These are phyloP conservation scores for Dioscorea alata DNA, from an alignment of 106 monocot species.

Conservation along the genomic window DNA sequence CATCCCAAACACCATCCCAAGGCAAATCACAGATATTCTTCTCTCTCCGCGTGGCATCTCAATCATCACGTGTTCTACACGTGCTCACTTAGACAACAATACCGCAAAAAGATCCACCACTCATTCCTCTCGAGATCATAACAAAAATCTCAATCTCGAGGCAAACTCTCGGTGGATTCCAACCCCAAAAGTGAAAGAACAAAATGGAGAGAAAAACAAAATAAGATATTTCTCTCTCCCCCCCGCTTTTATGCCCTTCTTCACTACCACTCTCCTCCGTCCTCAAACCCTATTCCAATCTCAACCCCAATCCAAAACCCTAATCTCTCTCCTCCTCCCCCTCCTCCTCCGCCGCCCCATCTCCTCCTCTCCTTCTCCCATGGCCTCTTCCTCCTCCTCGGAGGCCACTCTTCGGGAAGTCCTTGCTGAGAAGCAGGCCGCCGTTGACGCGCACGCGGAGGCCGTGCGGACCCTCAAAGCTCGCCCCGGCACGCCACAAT, in stretches of 20 bases:
- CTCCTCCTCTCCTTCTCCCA: constrained; percentile 1
- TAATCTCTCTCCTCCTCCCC: constrained; percentile 9
- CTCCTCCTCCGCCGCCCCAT: constrained; percentile 1
- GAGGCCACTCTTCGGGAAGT: constrained; percentile 45
- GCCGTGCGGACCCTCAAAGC: constrained; percentile 55
- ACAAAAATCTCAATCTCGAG: too few relatives aligned
- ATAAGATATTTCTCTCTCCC: neutral
- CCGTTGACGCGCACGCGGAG: constrained; percentile 54
- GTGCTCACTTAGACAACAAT: too few relatives aligned
- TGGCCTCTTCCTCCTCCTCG: constrained; percentile 11
- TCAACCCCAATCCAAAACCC: constrained; percentile 12
- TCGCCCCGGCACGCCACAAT: constrained; percentile 1
- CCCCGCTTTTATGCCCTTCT: constrained; percentile 3
- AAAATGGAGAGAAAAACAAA: too few relatives aligned
- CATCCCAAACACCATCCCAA: too few relatives aligned
- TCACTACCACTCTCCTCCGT: neutral
- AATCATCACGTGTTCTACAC: too few relatives aligned
- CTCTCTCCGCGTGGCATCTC: too few relatives aligned
- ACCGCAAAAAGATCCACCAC: too few relatives aligned
- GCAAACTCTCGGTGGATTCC: too few relatives aligned
- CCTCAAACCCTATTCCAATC: neutral
- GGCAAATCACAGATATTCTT: too few relatives aligned
- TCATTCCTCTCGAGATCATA: too few relatives aligned
- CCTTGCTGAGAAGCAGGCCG: constrained; percentile 43
- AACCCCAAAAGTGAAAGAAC: too few relatives aligned